A percentile compares a stretch with the other conserved stretches of the same genome.
Evolutionary conservation across 257 asterid species (phyloP).

Genomic region (Przewalskia tangutica): DNA sequence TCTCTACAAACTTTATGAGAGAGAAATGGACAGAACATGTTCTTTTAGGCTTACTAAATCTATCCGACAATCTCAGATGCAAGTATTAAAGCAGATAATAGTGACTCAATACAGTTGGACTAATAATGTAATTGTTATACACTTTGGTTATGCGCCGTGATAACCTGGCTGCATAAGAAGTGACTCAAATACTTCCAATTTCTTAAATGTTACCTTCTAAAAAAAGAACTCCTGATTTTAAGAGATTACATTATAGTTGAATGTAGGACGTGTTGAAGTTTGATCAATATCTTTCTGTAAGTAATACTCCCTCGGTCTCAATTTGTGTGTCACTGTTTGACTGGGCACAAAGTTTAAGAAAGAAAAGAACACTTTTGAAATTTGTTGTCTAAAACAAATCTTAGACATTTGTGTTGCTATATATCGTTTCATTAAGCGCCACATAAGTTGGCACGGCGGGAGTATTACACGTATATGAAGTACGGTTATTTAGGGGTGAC

Average conservation of each 20-base stretch:
- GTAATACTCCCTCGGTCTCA: neutral
- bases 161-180: slow-evolving; percentile 1
- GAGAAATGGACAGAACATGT: neutral
- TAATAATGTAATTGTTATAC: neutral
- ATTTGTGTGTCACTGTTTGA: no score
- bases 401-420: no score
- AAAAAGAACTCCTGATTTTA: neutral
- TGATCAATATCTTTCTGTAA: neutral
- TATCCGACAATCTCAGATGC: neutral
- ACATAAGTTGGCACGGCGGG: no score
- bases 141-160: neutral
- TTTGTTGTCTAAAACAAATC: no score
- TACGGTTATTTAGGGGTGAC: neutral
- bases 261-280: neutral
- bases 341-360: no score
- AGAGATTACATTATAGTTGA: neutral
- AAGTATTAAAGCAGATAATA: neutral
- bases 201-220: no score
- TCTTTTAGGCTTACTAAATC: neutral
- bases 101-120: neutral
- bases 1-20: neutral
- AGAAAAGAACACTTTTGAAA: no score
- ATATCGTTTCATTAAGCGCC: no score
- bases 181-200: neutral
- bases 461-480: neutral